Base-by-base conservation (phyloP, 75 land plant genomes). In the Selaginella moellendorffii region DNA sequence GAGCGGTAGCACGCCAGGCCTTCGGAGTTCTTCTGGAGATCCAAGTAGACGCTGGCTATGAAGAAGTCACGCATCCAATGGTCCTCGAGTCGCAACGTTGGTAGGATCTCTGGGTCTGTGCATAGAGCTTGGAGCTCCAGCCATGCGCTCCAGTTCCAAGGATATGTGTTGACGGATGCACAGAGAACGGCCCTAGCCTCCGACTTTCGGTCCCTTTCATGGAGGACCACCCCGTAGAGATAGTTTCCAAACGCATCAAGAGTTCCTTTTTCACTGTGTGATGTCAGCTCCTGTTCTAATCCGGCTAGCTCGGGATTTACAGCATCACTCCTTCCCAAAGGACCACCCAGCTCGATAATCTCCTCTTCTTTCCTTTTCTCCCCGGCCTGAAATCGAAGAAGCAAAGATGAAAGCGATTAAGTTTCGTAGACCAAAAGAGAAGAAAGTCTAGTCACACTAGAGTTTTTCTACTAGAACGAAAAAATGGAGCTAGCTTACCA, bases 61-160 rank as follows among this genome's bases (percentile, higher is more conserved):
- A 93, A 93, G 54, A 89, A 93, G 59, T 88, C 98, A 56, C 93
- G 88, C 96, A 93, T 88, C 98, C 98, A 93, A 67, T 93, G 96
- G 31, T 85, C 85, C 46, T 74, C 79, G 23, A 93, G 71, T 72
- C 72, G 77, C 19, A 93, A 75, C 64, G 76, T 78, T 54, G 71
- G 81, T 63, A 93, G 67, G 1, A 73, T 77, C 54, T 86, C 83
- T 25, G 71, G 60, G 42, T 83, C 81, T 29, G 80, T 80, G 65
- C 96, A 93, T 26, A 93, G 67, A 24, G 87, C 77, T 74, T 85
- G 90, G n/a, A 93, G 80, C 68, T 93, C 90, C 30, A 78, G 77
- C 98, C 98, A 93, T 18, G 98, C 98, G 67, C 75, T 82, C 98
- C 98, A 93, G 65, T 93, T 93, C 98, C 98, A 93, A 25, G 98